These are phyloP conservation scores for Erysimum pusillum DNA, from an alignment of 441 rosid genomes.

Conservation along the genomic window DNA sequence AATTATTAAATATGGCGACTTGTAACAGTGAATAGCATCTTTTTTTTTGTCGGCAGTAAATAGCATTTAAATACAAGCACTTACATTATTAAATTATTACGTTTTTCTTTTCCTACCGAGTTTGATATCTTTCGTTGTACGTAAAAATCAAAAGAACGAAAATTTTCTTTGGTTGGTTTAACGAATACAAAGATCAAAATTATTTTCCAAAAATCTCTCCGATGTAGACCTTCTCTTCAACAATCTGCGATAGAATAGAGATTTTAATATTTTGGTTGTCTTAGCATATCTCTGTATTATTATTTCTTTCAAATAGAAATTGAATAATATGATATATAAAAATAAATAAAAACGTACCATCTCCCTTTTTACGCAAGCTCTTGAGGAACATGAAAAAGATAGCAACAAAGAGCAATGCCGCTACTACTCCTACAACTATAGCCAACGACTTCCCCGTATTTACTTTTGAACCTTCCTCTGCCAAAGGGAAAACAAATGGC, in stretches of 20 bases:
- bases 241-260: conserved; percentile 33
- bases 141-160: background rate
- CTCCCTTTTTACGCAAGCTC: conserved; percentile 55
- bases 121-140: background rate
- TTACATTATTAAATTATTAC: background rate
- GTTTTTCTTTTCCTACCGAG: conserved; percentile 1
- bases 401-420: conserved; percentile 53
- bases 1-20: no score
- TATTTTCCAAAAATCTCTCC: conserved; percentile 1
- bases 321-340: background rate
- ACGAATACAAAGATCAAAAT: background rate
- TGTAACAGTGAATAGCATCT: no score
- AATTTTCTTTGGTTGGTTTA: conserved; percentile 13
- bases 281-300: background rate
- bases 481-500: background rate
- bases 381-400: conserved; percentile 51
- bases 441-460: conserved; percentile 57
- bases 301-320: background rate
- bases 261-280: background rate
- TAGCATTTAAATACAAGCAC: background rate
- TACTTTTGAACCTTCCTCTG: conserved; percentile 32
- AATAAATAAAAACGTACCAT: conserved; percentile 41
- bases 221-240: conserved; percentile 23
- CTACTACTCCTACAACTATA: conserved; percentile 72
- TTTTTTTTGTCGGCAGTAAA: no score